Evolutionary conservation across 2,329 filamentous ascomycete genomes (phyloP).

Genomic region (Aspergillus sp.): DNA sequence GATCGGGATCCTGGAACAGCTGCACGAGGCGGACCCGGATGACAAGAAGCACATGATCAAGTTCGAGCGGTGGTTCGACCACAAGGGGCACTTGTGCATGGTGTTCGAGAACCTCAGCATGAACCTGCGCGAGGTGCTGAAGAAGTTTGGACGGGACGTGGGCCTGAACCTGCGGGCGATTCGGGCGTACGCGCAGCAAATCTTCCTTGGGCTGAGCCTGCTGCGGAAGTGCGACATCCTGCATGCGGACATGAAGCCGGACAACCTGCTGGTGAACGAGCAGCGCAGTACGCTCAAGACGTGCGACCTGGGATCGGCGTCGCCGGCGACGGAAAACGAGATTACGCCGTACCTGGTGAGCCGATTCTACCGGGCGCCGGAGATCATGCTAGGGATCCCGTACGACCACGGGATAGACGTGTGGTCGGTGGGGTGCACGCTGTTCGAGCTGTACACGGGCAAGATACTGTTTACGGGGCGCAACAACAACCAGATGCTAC

Average conservation of each 20-base stretch:
- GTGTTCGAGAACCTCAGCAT: slow-evolving; percentile 90
- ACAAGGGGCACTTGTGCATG: slow-evolving; percentile 92
- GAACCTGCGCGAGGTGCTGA: slow-evolving; percentile 86
- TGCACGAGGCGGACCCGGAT: slow-evolving; percentile 75
- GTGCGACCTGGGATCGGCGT: slow-evolving; percentile 93
- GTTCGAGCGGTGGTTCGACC: slow-evolving; percentile 79
- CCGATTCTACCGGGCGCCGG: slow-evolving; percentile 92
- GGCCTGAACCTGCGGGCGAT: slow-evolving; percentile 86
- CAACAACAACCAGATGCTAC: slow-evolving; percentile 98
- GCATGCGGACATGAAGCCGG: slow-evolving; percentile 92
- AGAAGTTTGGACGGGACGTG: slow-evolving; percentile 90
- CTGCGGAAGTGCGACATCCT: slow-evolving; percentile 88
- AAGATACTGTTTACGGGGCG: slow-evolving; percentile 93
- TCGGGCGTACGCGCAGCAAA: slow-evolving; percentile 82
- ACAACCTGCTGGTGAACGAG: slow-evolving; percentile 92
- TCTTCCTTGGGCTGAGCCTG: slow-evolving; percentile 79
- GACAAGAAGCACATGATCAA: slow-evolving; percentile 87
- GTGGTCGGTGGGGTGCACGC: slow-evolving; percentile 95
- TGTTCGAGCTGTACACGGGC: slow-evolving; percentile 94
- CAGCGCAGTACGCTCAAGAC: slow-evolving; percentile 79
- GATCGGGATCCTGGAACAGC: slow-evolving; percentile 81
- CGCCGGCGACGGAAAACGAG: slow-evolving; percentile 80
- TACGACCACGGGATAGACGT: slow-evolving; percentile 93
- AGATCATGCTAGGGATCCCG: slow-evolving; percentile 93
- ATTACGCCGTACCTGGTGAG: slow-evolving; percentile 93